Evolutionary conservation across 345 rosid species (phyloP).

Genomic region (Gossypium anomalum): DNA sequence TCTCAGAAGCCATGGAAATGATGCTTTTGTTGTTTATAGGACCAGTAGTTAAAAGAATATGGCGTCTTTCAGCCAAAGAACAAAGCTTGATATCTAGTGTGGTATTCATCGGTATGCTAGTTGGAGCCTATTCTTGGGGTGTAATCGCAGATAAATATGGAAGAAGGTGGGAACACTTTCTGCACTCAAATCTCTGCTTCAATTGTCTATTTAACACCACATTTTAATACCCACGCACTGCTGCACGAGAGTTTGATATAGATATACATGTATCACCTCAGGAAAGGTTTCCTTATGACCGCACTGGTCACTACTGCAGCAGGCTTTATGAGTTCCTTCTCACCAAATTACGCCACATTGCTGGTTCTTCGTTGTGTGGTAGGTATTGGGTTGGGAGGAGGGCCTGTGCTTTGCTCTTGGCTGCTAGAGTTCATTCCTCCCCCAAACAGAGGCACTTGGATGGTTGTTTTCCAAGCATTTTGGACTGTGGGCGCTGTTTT

Average conservation of each 20-base stretch:
- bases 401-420: conserved; percentile 87
- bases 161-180: conserved; percentile 47
- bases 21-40: conserved; percentile 92
- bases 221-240: neutral
- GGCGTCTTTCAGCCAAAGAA: conserved; percentile 68
- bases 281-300: conserved; percentile 84
- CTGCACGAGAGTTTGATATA: no score
- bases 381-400: conserved; percentile 93
- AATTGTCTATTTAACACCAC: neutral
- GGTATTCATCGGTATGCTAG: conserved; percentile 84
- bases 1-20: conserved; percentile 95
- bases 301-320: conserved; percentile 65
- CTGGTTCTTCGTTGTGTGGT: conserved; percentile 64
- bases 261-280: conserved; percentile 20
- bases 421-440: conserved; percentile 88
- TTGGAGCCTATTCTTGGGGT: conserved; percentile 93
- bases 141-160: conserved; percentile 75
- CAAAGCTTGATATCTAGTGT: conserved; percentile 71
- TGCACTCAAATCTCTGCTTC: conserved; percentile 4
- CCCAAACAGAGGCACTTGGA: conserved; percentile 85
- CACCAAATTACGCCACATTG: conserved; percentile 59
- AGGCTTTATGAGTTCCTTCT: conserved; percentile 72
- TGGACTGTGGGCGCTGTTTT: conserved; percentile 82
- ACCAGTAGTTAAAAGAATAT: conserved; percentile 62
- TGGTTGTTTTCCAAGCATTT: conserved; percentile 77